Evolutionary conservation across 345 rosid species (phyloP).

Genomic region (Sisymbrium altissimum): DNA sequence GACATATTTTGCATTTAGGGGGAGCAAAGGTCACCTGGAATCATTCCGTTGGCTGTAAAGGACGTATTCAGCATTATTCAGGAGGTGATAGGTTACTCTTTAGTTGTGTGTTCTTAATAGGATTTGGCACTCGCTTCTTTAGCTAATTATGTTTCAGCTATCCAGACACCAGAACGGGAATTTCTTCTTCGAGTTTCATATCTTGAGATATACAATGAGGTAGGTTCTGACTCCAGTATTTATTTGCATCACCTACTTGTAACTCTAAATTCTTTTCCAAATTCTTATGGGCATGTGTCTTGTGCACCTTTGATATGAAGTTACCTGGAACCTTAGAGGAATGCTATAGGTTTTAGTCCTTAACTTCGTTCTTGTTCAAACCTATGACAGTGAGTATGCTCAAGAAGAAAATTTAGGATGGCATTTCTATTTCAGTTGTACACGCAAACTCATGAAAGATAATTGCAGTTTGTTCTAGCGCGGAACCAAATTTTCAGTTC

Average conservation of each 20-base stretch:
- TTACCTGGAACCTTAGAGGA: conserved; percentile 15
- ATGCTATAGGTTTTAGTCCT: conserved; percentile 13
- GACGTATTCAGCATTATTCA: conserved; percentile 95
- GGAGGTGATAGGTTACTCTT: conserved; percentile 56
- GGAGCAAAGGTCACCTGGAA: conserved; percentile 96
- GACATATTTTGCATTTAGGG: conserved; percentile 49
- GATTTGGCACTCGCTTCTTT: conserved; percentile 13
- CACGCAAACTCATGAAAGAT: not conserved
- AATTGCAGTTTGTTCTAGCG: not conserved
- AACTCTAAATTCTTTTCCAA: not conserved
- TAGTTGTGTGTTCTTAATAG: not conserved
- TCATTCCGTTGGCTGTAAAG: conserved; percentile 88
- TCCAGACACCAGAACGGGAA: conserved; percentile 86
- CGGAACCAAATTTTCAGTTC: not conserved
- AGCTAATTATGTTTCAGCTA: conserved; percentile 37
- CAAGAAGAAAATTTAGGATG: not conserved
- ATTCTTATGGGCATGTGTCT: not conserved
- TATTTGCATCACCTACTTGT: conserved; percentile 1
- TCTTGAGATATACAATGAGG: conserved; percentile 96
- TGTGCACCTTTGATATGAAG: not conserved
- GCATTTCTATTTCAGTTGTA: not conserved
- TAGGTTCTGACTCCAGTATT: conserved; percentile 16
- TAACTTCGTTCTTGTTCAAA: not conserved
- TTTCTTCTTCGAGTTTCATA: conserved; percentile 98
- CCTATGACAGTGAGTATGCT: not conserved